These are phyloP conservation scores for Plasmodium yoelii DNA, from an alignment of 169 alveolate species.

Conservation along the genomic window DNA sequence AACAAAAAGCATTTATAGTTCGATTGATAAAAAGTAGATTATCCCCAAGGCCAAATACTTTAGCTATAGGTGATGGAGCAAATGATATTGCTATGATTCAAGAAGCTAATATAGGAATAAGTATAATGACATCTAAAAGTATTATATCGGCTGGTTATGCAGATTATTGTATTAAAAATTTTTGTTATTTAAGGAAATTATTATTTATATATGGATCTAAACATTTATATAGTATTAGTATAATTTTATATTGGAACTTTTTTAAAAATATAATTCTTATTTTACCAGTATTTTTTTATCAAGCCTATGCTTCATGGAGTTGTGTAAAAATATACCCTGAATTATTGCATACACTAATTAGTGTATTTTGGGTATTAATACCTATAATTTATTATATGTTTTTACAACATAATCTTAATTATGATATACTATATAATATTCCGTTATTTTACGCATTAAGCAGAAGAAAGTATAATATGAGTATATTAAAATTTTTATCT, in stretches of 20 bases:
- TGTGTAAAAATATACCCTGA: slow-evolving; percentile 72
- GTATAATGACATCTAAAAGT: slow-evolving; percentile 97
- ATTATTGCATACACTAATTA: slow-evolving; percentile 51
- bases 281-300: slow-evolving; percentile 76
- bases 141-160: slow-evolving; percentile 97
- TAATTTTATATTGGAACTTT: slow-evolving; percentile 75
- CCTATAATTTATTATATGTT: slow-evolving; percentile 73
- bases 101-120: slow-evolving; percentile 96
- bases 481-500: slow-evolving; percentile 47
- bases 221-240: slow-evolving; percentile 76
- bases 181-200: slow-evolving; percentile 92
- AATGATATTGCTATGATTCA: slow-evolving; percentile 84
- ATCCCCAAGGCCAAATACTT: slow-evolving; percentile 82
- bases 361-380: slow-evolving; percentile 61
- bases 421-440: slow-evolving; percentile 72
- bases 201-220: slow-evolving; percentile 97
- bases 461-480: slow-evolving; percentile 75
- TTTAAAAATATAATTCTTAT: slow-evolving; percentile 62
- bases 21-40: slow-evolving; percentile 76
- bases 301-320: slow-evolving; percentile 77
- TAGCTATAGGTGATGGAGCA: slow-evolving; percentile 86
- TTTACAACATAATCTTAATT: slow-evolving; percentile 73
- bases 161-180: slow-evolving; percentile 96
- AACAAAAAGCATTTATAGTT: slow-evolving; percentile 84
- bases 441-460: slow-evolving; percentile 76